phyloP scores from a whole-genome alignment of 2,329 filamentous ascomycete species.

The Aspergillus jensenii region DNA sequence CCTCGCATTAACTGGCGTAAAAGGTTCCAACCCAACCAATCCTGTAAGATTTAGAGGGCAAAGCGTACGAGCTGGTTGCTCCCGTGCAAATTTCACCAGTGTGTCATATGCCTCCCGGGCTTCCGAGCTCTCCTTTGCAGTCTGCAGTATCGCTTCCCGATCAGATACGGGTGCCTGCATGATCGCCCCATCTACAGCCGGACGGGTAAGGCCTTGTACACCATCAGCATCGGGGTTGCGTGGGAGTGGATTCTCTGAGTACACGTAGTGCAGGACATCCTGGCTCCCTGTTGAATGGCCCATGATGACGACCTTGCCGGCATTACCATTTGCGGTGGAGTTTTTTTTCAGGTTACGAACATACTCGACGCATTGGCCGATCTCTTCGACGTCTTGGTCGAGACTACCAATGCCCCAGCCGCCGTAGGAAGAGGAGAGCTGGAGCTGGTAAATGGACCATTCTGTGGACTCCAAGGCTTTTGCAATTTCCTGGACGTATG shows the following conservation, averaged over 20 bases:
- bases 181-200: slow-evolving; percentile 69
- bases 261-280: slow-evolving; percentile 65
- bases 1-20: slow-evolving; percentile 54
- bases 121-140: slow-evolving; percentile 22
- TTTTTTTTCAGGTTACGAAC: slow-evolving; percentile 41
- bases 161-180: slow-evolving; percentile 80
- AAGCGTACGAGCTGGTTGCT: slow-evolving; percentile 23
- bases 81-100: slow-evolving; percentile 34
- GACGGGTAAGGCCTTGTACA: slow-evolving; percentile 41
- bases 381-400: slow-evolving; percentile 54
- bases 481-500: slow-evolving; percentile 54
- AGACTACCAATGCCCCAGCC: slow-evolving; percentile 57
- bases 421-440: slow-evolving; percentile 53
- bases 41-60: slow-evolving; percentile 36
- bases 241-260: slow-evolving; percentile 41
- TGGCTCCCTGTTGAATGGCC: slow-evolving; percentile 70
- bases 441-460: slow-evolving; percentile 55
- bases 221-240: slow-evolving; percentile 28
- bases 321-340: neutral
- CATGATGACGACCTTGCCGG: slow-evolving; percentile 63
- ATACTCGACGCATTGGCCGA: slow-evolving; percentile 53
- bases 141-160: slow-evolving; percentile 59
- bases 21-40: slow-evolving; percentile 29
- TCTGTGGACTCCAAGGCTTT: slow-evolving; percentile 46
- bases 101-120: slow-evolving; percentile 30